These are phyloP conservation scores for Coffea canephora DNA, from an alignment of 257 asterid species.

Conservation along the genomic window DNA sequence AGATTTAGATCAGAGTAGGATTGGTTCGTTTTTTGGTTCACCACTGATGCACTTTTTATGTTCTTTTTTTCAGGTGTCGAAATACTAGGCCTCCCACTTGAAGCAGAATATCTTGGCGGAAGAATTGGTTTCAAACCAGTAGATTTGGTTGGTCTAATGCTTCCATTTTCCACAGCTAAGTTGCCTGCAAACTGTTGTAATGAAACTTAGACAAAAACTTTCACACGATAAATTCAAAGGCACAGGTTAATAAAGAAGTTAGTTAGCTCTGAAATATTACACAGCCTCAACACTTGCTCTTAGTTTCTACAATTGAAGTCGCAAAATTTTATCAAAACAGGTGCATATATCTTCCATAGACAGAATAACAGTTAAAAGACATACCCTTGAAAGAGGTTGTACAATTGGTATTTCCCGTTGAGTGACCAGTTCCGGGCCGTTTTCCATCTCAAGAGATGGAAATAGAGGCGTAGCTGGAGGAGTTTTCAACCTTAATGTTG, in stretches of 20 bases:
- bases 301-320: not conserved
- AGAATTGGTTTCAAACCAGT: constrained; percentile 38
- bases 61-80: constrained; percentile 25
- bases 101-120: constrained; percentile 39
- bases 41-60: constrained; percentile 22
- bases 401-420: constrained; percentile 62
- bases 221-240: not conserved
- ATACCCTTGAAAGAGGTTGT: constrained; percentile 68
- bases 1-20: constrained; percentile 4
- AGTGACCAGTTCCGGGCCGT: constrained; percentile 41
- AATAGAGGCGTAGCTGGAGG: constrained; percentile 88
- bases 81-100: constrained; percentile 36
- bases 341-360: not conserved
- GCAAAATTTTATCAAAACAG: no score
- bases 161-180: constrained; percentile 23
- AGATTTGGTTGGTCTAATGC: constrained; percentile 24
- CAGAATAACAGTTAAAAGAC: not conserved
- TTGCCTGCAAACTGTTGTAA: constrained; percentile 56
- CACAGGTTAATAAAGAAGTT: not conserved
- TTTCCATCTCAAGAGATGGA: constrained; percentile 85
- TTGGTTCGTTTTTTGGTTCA: constrained; percentile 23
- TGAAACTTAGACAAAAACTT: not conserved
- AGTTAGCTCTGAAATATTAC: not conserved
- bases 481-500: constrained; percentile 60
- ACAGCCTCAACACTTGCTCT: not conserved